These are phyloP conservation scores for Trypanosoma theileri DNA, from an alignment of 208 protist genomes.

Conservation along the genomic window DNA sequence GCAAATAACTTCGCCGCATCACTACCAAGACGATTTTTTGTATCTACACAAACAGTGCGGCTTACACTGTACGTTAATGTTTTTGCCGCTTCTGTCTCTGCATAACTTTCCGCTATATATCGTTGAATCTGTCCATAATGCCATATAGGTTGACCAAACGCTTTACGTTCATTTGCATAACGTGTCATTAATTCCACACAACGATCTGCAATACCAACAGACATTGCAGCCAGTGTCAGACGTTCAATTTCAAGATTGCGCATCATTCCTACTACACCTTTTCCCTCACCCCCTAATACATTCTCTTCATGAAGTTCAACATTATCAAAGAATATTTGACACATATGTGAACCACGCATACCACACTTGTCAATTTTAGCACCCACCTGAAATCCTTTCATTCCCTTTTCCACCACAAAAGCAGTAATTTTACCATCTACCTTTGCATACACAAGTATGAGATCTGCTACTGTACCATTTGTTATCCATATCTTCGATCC, in stretches of 20 bases:
- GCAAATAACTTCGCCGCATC: slow-evolving; percentile 94
- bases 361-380: slow-evolving; percentile 82
- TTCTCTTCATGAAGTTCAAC: slow-evolving; percentile 65
- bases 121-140: slow-evolving; percentile 95
- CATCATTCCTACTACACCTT: slow-evolving; percentile 80
- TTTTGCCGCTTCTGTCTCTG: slow-evolving; percentile 81
- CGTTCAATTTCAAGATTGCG: slow-evolving; percentile 83
- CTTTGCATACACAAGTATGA: slow-evolving; percentile 96
- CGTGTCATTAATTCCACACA: slow-evolving; percentile 74
- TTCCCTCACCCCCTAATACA: slow-evolving; percentile 60
- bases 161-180: slow-evolving; percentile 88
- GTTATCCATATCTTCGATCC: slow-evolving; percentile 98
- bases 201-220: slow-evolving; percentile 80
- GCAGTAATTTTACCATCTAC: slow-evolving; percentile 82
- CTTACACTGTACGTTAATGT: slow-evolving; percentile 91
- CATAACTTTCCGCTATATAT: slow-evolving; percentile 95
- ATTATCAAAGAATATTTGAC: slow-evolving; percentile 73
- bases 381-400: slow-evolving; percentile 60
- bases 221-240: slow-evolving; percentile 73
- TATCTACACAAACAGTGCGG: slow-evolving; percentile 53
- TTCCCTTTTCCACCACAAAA: slow-evolving; percentile 62
- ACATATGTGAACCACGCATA: slow-evolving; percentile 82
- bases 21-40: slow-evolving; percentile 79
- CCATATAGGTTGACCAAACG: slow-evolving; percentile 91
- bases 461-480: slow-evolving; percentile 95